Percentiles rank a stretch among this genome's conserved stretches.
These are phyloP conservation scores for Handroanthus guayacan DNA, from an alignment of 257 asterid species.

Conservation along the genomic window DNA sequence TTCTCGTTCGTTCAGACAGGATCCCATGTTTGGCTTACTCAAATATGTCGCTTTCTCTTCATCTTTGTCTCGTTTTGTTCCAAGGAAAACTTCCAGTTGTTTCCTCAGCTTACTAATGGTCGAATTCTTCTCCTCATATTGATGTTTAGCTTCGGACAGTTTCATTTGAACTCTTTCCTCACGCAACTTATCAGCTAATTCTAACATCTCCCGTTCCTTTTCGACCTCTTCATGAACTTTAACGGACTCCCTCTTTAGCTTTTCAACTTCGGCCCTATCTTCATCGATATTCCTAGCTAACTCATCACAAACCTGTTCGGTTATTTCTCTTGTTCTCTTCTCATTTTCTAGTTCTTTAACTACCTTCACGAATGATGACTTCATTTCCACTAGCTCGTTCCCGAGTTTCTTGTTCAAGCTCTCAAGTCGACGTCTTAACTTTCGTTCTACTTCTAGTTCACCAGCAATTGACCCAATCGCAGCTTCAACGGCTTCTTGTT, in stretches of 20 bases:
- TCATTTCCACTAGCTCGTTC: constrained; percentile 67
- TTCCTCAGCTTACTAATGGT: constrained; percentile 75
- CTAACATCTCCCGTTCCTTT: constrained; percentile 70
- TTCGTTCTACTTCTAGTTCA: constrained; percentile 81
- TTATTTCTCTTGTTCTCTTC: constrained; percentile 75
- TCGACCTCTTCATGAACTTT: constrained; percentile 60
- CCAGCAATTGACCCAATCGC: constrained; percentile 62
- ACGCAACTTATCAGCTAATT: constrained; percentile 59
- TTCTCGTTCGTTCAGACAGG: constrained; percentile 41
- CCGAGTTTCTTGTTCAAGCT: constrained; percentile 88
- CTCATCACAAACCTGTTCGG: constrained; percentile 74
- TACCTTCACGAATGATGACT: constrained; percentile 60
- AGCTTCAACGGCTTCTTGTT: constrained; percentile 62
- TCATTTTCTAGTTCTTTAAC: constrained; percentile 75
- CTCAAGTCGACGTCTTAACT: constrained; percentile 73
- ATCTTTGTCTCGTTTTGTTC: constrained; percentile 54
- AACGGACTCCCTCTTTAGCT: constrained; percentile 55
- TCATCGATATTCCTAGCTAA: constrained; percentile 68
- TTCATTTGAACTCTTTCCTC: constrained; percentile 69
- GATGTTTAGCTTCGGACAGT: constrained; percentile 62
- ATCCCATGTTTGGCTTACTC: constrained; percentile 38
- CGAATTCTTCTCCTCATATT: constrained; percentile 66
- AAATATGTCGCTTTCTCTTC: constrained; percentile 44
- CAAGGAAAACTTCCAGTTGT: constrained; percentile 77
- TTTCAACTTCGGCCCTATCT: constrained; percentile 58